Conservation (phyloP, 2,329 filamentous ascomycete species). For the Penicillium sp. region DNA sequence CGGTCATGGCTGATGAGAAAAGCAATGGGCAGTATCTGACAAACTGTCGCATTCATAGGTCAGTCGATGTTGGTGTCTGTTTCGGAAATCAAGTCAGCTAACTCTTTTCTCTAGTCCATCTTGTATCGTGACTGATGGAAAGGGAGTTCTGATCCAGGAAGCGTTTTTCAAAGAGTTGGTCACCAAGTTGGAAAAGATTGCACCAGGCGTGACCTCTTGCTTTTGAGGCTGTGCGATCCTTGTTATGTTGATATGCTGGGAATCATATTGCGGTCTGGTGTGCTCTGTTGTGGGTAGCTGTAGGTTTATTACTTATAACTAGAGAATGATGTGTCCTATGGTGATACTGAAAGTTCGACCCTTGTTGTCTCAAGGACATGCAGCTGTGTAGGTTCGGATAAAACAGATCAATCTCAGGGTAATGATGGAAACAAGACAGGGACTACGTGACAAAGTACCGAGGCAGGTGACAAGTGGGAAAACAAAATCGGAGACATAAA, state of each 20-base stretch:
- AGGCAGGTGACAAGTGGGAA: neutral
- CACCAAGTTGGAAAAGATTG: slow-evolving; percentile 12
- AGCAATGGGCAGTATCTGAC: slow-evolving; percentile 19
- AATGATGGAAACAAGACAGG: neutral
- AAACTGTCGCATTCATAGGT: slow-evolving; percentile 20
- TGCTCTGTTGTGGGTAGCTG: neutral
- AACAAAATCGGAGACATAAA: neutral
- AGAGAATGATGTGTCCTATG: neutral
- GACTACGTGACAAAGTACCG: neutral
- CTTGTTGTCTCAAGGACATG: neutral
- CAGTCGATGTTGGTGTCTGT: neutral
- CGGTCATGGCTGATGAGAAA: slow-evolving; percentile 14
- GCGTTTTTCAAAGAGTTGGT: slow-evolving; percentile 18
- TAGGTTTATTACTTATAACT: neutral
- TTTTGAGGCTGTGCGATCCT: neutral
- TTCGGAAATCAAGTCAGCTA: neutral
- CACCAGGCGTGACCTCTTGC: slow-evolving; percentile 7
- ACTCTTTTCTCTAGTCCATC: slow-evolving; percentile 7
- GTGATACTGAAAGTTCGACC: neutral
- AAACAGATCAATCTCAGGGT: neutral
- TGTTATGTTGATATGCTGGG: neutral
- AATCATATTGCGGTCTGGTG: neutral
- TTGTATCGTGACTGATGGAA: slow-evolving; percentile 8
- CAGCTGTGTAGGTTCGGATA: neutral
- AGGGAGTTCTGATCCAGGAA: slow-evolving; percentile 9